phyloP scores from a whole-genome alignment of 495 filamentous ascomycete genomes.

The Beverwykella pulmonaria region DNA sequence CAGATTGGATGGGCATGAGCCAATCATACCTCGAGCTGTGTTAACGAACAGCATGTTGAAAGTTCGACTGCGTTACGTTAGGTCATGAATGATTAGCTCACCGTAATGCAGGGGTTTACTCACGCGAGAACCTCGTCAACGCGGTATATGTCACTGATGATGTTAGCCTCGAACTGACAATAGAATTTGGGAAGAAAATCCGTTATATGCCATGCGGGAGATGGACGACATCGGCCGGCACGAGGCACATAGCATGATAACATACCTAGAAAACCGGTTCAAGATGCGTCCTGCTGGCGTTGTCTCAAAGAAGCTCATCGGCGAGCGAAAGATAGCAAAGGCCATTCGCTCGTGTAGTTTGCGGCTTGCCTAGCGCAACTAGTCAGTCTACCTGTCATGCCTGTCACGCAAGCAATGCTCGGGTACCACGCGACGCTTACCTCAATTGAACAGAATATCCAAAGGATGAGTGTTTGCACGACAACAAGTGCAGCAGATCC shows the following conservation, averaged over 20 bases:
- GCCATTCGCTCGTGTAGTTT: conserved; percentile 99
- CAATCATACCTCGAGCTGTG: conserved; percentile 66
- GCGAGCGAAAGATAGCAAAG: conserved; percentile 93
- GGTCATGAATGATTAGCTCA: background rate
- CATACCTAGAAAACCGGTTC: conserved; percentile 89
- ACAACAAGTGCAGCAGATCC: conserved; percentile 87
- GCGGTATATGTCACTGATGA: conserved; percentile 81
- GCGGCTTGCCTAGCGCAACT: conserved; percentile 68
- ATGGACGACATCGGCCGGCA: background rate
- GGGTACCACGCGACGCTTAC: conserved; percentile 49
- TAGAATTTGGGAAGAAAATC: background rate
- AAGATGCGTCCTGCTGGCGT: conserved; percentile 96
- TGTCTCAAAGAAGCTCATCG: conserved; percentile 99
- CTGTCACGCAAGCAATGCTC: conserved; percentile 12
- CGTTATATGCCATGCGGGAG: background rate
- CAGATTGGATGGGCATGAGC: background rate
- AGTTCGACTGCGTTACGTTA: conserved; percentile 40
- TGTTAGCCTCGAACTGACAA: conserved; percentile 16
- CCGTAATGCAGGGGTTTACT: conserved; percentile 38
- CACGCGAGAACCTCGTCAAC: conserved; percentile 90
- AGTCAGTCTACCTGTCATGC: conserved; percentile 15
- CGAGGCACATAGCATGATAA: background rate
- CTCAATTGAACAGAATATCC: conserved; percentile 99
- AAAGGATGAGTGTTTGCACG: conserved; percentile 89
- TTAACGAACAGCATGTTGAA: conserved; percentile 78